These are phyloP conservation scores for Hymenoscyphus infarciens DNA, from an alignment of 2,329 filamentous ascomycete species.

Conservation along the genomic window DNA sequence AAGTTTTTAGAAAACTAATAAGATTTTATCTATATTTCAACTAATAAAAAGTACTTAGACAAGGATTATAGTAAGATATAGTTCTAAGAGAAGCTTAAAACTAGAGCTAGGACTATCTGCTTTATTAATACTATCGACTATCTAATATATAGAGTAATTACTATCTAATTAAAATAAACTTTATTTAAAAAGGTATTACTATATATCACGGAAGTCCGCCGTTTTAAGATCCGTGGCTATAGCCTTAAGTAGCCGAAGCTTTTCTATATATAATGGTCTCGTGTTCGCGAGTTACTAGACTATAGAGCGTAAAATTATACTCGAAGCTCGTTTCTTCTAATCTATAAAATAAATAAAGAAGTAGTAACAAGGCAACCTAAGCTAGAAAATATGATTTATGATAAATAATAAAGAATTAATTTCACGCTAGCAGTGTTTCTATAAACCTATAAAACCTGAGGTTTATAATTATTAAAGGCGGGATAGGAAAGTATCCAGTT, in stretches of 20 bases:
- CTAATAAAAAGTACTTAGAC: slow-evolving; percentile 1
- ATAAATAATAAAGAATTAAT: slow-evolving; percentile 32
- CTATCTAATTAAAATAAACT: slow-evolving; percentile 18
- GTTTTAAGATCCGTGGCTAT: slow-evolving; percentile 15
- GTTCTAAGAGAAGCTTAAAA: not conserved
- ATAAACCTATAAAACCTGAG: slow-evolving; percentile 32
- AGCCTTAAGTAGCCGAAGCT: slow-evolving; percentile 12
- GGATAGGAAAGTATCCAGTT: not conserved
- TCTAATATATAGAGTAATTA: slow-evolving; percentile 15
- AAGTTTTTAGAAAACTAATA: not conserved
- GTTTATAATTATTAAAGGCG: not conserved
- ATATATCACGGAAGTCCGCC: slow-evolving; percentile 14
- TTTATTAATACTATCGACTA: slow-evolving; percentile 27
- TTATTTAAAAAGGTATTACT: slow-evolving; percentile 19
- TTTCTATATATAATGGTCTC: not conserved
- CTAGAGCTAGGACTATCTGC: slow-evolving; percentile 5
- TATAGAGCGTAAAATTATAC: slow-evolving; percentile 27
- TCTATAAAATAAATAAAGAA: slow-evolving; percentile 35
- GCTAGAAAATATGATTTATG: slow-evolving; percentile 27
- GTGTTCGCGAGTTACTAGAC: slow-evolving; percentile 31
- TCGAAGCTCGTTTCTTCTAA: slow-evolving; percentile 27
- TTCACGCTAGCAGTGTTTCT: slow-evolving; percentile 35
- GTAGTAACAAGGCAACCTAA: slow-evolving; percentile 24
- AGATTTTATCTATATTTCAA: not conserved
- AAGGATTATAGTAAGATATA: not conserved